A percentile compares a stretch with the other conserved stretches of the same genome.
Evolutionary conservation across 805 yeast genomes (phyloP).

Genomic region (Lipomyces starkeyi): DNA sequence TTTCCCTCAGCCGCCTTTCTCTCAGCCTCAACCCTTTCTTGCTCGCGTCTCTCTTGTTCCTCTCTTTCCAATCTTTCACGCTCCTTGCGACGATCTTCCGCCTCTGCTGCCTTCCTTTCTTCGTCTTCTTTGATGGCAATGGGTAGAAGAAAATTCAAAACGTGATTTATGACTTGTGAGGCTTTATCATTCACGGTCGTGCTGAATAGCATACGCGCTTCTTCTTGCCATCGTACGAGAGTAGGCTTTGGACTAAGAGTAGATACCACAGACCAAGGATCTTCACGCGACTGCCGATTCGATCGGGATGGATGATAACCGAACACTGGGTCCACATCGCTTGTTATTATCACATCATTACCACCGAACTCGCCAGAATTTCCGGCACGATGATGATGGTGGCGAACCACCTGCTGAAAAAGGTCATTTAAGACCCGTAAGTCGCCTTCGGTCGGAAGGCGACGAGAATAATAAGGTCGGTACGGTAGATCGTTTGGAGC

Average conservation of each 20-base stretch:
- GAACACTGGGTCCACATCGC: constrained; percentile 28
- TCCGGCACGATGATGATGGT: constrained; percentile 13
- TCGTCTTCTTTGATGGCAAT: constrained; percentile 36
- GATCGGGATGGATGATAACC: constrained; percentile 18
- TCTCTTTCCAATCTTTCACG: constrained; percentile 40
- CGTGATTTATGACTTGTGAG: constrained; percentile 38
- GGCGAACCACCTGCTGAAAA: constrained; percentile 30
- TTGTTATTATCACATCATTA: constrained; percentile 23
- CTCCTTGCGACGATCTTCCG: constrained; percentile 36
- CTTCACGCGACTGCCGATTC: constrained; percentile 23
- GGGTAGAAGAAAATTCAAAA: constrained; percentile 39
- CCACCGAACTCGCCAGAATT: constrained; percentile 9
- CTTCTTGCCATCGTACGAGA: constrained; percentile 70
- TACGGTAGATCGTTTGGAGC: not conserved
- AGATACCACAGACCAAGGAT: constrained; percentile 36
- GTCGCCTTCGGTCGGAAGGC: constrained; percentile 14
- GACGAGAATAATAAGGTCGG: not conserved
- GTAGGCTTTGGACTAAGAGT: constrained; percentile 52
- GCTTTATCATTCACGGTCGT: constrained; percentile 48
- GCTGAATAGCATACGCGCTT: constrained; percentile 58
- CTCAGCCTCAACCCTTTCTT: constrained; percentile 44
- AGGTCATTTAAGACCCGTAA: constrained; percentile 24
- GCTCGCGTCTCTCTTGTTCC: constrained; percentile 49
- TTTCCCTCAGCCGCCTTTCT: constrained; percentile 39
- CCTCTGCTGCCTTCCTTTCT: constrained; percentile 26